phyloP scores from a whole-genome alignment of 1,284 basidiomycete genomes.

The Tremellales sp. region DNA sequence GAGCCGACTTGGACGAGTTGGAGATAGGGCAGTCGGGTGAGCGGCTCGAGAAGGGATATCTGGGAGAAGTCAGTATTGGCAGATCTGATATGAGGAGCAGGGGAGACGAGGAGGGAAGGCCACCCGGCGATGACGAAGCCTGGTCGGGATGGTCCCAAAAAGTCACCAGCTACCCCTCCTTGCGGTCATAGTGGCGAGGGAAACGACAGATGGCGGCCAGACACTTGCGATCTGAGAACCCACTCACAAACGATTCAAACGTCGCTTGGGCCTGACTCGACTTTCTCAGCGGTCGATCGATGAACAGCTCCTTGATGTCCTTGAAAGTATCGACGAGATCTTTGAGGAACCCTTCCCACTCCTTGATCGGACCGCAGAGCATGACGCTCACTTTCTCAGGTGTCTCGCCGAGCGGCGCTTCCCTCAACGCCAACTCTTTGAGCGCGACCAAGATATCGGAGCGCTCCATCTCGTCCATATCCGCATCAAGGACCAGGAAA shows the following conservation, averaged over 20 bases:
- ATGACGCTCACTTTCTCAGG: conserved; percentile 30
- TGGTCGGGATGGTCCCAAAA: background rate
- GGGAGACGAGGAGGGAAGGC: background rate
- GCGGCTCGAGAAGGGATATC: conserved; percentile 27
- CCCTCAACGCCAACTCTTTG: conserved; percentile 23
- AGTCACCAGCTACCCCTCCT: background rate
- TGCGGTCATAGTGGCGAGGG: background rate
- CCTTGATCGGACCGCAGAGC: conserved; percentile 41
- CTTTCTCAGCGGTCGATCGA: conserved; percentile 40
- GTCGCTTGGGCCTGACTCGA: conserved; percentile 17
- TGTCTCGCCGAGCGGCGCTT: conserved; percentile 19
- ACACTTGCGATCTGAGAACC: background rate
- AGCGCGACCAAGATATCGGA: conserved; percentile 31
- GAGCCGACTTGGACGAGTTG: conserved; percentile 42
- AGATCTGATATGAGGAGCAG: background rate
- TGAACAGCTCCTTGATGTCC: conserved; percentile 42
- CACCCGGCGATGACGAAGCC: background rate
- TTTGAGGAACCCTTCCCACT: conserved; percentile 36
- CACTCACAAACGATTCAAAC: conserved; percentile 31
- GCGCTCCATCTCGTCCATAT: conserved; percentile 31
- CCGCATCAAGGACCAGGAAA: conserved; percentile 42
- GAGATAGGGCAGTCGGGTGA: conserved; percentile 27
- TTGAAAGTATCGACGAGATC: conserved; percentile 28
- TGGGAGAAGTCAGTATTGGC: conserved; percentile 8
- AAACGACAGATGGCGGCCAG: background rate